Evolutionary conservation across 2,329 filamentous ascomycete genomes (phyloP).

Genomic region (Helminthosporium solani): DNA sequence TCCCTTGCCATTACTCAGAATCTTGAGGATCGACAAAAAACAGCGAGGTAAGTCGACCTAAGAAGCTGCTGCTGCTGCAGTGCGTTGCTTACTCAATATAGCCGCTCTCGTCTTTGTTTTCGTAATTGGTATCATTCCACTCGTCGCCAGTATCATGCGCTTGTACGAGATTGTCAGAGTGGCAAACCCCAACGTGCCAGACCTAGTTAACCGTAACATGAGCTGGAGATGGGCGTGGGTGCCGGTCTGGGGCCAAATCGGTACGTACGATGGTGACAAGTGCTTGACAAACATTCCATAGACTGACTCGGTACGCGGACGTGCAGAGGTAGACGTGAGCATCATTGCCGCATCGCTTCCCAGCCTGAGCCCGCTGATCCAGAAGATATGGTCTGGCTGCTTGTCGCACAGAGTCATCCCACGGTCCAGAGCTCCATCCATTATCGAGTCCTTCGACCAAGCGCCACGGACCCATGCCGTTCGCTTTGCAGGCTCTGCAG

Average conservation of each 20-base stretch:
- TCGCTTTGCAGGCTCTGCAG: too few species aligned
- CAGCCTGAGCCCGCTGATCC: conserved; percentile 25
- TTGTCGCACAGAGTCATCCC: conserved; percentile 4
- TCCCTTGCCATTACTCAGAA: conserved; percentile 23
- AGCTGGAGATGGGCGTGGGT: conserved; percentile 32
- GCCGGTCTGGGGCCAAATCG: conserved; percentile 32
- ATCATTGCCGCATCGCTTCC: conserved; percentile 32
- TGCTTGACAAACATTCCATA: too few species aligned
- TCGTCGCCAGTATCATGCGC: conserved; percentile 29
- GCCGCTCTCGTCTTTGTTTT: conserved; percentile 28
- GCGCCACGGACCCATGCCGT: too few species aligned
- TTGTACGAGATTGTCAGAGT: conserved; percentile 27
- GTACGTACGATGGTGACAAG: too few species aligned
- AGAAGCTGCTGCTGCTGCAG: neutral
- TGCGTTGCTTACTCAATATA: conserved; percentile 10
- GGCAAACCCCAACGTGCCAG: conserved; percentile 7
- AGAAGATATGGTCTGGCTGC: conserved; percentile 18
- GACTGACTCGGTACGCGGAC: too few species aligned
- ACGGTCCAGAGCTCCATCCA: neutral
- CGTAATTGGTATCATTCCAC: conserved; percentile 28
- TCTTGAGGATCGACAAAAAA: conserved; percentile 27
- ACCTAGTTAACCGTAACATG: conserved; percentile 22
- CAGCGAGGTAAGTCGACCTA: too few species aligned
- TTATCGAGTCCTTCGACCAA: neutral
- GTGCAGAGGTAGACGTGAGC: conserved; percentile 26